Evolutionary conservation across 495 filamentous ascomycete species (phyloP).

Genomic region (Lentithecium fluviatile): DNA sequence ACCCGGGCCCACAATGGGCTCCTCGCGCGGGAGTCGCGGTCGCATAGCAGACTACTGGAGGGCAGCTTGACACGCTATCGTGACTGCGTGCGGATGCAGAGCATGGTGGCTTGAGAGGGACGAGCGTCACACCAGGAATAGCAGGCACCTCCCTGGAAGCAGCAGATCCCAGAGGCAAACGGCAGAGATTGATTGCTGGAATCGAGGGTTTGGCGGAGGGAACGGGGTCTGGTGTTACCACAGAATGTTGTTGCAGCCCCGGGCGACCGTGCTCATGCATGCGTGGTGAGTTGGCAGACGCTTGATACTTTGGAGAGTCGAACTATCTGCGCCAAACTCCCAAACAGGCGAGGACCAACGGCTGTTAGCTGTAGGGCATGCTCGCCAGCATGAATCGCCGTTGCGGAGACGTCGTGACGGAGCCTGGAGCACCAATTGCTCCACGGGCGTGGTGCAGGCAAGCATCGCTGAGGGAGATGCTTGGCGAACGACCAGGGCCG

Average conservation of each 20-base stretch:
- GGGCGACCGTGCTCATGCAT: conserved; percentile 56
- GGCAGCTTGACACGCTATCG: conserved; percentile 50
- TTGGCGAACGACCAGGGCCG: conserved; percentile 27
- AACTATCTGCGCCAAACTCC: conserved; percentile 54
- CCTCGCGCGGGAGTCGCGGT: conserved; percentile 36
- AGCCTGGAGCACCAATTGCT: conserved; percentile 4
- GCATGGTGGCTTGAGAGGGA: conserved; percentile 34
- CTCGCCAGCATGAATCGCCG: conserved; percentile 33
- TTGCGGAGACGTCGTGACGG: conserved; percentile 8
- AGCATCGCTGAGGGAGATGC: conserved; percentile 14
- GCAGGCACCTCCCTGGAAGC: conserved; percentile 30
- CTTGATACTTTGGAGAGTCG: conserved; percentile 62
- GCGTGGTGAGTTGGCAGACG: conserved; percentile 90
- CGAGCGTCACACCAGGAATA: conserved; percentile 33
- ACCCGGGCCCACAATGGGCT: background rate
- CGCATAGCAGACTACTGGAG: conserved; percentile 46
- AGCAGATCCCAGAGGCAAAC: conserved; percentile 1
- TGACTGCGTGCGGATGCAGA: conserved; percentile 26
- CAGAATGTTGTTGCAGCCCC: conserved; percentile 35
- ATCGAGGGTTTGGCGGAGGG: conserved; percentile 25
- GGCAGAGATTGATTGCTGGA: conserved; percentile 32
- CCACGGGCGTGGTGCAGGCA: conserved; percentile 2
- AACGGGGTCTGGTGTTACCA: conserved; percentile 36
- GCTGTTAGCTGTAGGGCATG: conserved; percentile 37
- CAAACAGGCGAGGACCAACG: conserved; percentile 46